Conservation (phyloP, 2,329 filamentous ascomycete species). For the Alternaria conjuncta region DNA sequence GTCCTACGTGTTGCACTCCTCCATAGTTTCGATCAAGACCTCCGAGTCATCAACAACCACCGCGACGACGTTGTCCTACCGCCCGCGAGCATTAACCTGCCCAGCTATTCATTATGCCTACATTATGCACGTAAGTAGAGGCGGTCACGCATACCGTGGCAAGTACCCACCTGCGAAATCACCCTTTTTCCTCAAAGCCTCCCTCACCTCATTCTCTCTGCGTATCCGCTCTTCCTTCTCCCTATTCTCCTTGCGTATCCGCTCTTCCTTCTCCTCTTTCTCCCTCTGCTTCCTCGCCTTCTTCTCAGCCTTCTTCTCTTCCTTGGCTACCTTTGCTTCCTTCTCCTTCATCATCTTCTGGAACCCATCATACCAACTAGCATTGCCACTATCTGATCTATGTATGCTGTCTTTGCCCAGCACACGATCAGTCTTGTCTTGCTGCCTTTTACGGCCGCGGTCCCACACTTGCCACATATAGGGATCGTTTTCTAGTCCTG, state of each 20-base stretch:
- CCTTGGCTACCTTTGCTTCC: background rate
- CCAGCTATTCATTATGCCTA: background rate
- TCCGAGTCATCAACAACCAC: background rate
- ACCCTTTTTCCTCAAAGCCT: background rate
- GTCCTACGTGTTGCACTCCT: background rate
- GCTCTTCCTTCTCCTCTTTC: background rate
- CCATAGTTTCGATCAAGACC: background rate
- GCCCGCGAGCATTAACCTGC: background rate
- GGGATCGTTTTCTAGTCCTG: background rate
- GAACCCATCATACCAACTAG: background rate
- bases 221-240: background rate
- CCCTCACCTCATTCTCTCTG: background rate
- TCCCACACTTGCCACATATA: slow-evolving; percentile 7
- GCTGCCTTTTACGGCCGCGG: background rate
- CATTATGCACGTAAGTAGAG: background rate
- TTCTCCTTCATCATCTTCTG: slow-evolving; percentile 1
- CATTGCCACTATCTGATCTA: background rate
- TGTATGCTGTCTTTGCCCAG: background rate
- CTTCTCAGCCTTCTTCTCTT: background rate
- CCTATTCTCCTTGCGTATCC: background rate
- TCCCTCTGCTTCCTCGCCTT: background rate
- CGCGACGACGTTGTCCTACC: no score
- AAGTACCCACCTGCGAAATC: background rate
- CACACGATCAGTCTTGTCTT: background rate
- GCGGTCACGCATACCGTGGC: background rate